These are phyloP conservation scores for Orbilia ellipsospora DNA, from an alignment of 2,329 filamentous ascomycete genomes.

Conservation along the genomic window DNA sequence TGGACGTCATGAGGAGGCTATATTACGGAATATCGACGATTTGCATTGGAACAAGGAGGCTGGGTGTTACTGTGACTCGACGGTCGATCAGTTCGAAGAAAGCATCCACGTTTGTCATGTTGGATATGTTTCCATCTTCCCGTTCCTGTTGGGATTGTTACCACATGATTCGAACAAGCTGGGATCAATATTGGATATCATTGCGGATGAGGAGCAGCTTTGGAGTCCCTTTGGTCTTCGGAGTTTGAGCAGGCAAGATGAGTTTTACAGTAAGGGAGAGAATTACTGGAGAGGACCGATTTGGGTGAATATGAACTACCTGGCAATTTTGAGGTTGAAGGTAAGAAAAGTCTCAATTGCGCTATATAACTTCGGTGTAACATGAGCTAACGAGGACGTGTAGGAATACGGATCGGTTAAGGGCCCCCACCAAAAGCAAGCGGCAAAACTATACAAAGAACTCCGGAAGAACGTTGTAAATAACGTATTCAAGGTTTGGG, in stretches of 20 bases:
- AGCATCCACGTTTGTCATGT: conserved; percentile 91
- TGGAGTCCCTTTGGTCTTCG: conserved; percentile 90
- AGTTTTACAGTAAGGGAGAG: conserved; percentile 87
- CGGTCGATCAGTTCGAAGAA: conserved; percentile 95
- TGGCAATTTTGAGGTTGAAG: conserved; percentile 80
- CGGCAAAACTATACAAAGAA: conserved; percentile 77
- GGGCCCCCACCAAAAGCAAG: conserved; percentile 76
- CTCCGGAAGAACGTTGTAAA: conserved; percentile 86
- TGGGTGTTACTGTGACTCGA: conserved; percentile 91
- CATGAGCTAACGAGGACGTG: neutral
- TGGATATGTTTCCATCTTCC: conserved; percentile 93
- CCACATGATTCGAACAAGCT: conserved; percentile 78
- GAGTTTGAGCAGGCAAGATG: conserved; percentile 84
- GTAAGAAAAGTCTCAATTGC: conserved; percentile 64
- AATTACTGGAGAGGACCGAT: conserved; percentile 97
- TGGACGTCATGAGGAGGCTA: conserved; percentile 76
- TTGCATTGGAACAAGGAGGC: conserved; percentile 88
- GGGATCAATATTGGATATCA: conserved; percentile 78
- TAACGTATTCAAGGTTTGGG: conserved; percentile 88
- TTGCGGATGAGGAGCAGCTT: conserved; percentile 84
- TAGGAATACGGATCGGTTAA: conserved; percentile 66
- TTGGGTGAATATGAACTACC: conserved; percentile 97
- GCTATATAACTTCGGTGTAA: too few relatives aligned
- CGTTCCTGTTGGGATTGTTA: conserved; percentile 81
- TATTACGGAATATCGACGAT: conserved; percentile 86